Percentiles rank a stretch among this genome's conserved stretches.
Evolutionary conservation across 2,329 filamentous ascomycete genomes (phyloP).

Genomic region (Fonsecaea pugnacius): DNA sequence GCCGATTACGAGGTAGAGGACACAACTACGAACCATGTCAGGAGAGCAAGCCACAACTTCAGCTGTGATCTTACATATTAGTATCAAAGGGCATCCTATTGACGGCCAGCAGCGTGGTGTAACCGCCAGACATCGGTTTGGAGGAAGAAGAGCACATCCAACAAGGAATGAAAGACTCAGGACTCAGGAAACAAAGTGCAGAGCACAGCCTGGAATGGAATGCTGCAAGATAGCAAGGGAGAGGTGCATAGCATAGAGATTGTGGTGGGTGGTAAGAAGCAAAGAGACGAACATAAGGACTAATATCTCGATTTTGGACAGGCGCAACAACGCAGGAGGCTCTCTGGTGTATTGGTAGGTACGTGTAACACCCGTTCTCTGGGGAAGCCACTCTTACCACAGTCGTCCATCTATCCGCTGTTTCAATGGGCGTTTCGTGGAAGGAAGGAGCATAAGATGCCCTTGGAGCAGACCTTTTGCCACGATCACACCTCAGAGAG

Average conservation of each 20-base stretch:
- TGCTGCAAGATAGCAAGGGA: background rate
- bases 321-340: background rate
- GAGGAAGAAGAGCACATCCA: background rate
- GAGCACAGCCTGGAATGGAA: background rate
- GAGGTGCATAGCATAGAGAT: background rate
- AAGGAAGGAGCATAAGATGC: background rate
- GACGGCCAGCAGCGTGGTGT: background rate
- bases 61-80: background rate
- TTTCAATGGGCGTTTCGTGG: background rate
- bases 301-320: background rate
- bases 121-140: background rate
- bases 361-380: background rate
- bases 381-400: background rate
- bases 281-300: background rate
- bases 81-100: background rate
- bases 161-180: background rate
- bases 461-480: background rate
- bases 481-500: background rate
- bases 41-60: background rate
- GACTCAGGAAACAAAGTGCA: background rate
- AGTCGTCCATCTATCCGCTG: background rate
- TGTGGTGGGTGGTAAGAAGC: background rate
- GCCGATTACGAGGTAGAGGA: background rate
- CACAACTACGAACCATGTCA: background rate
- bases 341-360: background rate